Evolutionary conservation across 768 basidiomycete species (phyloP), one percentile per base, ranked within the genome.

Genomic region (Lactifluus echinatus): DNA sequence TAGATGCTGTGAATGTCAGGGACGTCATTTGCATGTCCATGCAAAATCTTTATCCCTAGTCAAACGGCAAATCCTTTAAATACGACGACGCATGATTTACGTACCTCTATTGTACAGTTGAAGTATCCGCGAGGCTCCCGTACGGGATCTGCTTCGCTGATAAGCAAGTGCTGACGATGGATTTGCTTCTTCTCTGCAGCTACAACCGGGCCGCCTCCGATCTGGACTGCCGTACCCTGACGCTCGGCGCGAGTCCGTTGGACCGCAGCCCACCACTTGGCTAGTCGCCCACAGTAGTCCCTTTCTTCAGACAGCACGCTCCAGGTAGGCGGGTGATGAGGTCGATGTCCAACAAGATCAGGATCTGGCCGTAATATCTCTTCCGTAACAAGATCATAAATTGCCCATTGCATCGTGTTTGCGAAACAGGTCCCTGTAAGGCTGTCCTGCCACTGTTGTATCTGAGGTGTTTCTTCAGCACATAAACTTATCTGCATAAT

Each of bases 41-140:
- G 62, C 15, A 63, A 42, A 42, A 63, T 37, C 62, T 63, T n/a
- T 12, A 31, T 28, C 26, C 2, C 31, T 5, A 21, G 39, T 48
- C 5, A 53, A 42, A n/a, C 24, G n/a, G 2, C 4, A 40, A 37
- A 17, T 14, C 34, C 19, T 5, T 7, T n/a, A n/a, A n/a, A 14
- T 6, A 14, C 19, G 15, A n/a, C 6, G n/a, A 33, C 15, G 45
- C 14, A 40, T 19, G 17, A 8, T 11, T 6, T n/a, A 21, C 53
- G 17, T 21, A 62, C 63, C 60, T 63, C 61, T 4, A 82, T 73
- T 0, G 80, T 83, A 47, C 83, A 84, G 53, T 85, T 74, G 65
- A 85, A 84, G 66, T 76, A 85, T 1, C 80, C 79, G 21, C 58
- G 49, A 2, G 79, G 79, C 11, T 67, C 67, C 19, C 70, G 68